Conservation (phyloP, 306 rosid species). For the Begonia loranthoides region DNA sequence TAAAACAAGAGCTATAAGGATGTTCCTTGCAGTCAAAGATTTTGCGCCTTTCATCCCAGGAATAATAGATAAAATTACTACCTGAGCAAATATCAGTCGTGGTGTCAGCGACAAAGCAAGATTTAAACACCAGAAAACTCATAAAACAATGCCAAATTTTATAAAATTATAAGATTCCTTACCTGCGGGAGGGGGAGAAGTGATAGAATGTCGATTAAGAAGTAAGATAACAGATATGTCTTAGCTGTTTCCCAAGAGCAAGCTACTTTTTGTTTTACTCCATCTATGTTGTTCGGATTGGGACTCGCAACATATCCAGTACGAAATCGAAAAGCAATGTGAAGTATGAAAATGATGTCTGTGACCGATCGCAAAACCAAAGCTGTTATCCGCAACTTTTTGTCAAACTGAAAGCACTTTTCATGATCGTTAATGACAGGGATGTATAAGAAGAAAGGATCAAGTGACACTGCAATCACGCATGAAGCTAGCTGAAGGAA, state of each 20-base stretch:
- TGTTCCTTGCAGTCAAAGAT: neutral
- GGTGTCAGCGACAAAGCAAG: neutral
- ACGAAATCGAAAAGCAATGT: neutral
- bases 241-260: neutral
- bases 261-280: neutral
- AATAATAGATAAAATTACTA: conserved; percentile 2
- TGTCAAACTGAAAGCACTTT: conserved; percentile 1
- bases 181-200: conserved; percentile 19
- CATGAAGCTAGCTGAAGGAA: neutral
- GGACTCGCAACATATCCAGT: neutral
- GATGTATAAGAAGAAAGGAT: conserved; percentile 6
- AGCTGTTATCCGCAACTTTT: neutral
- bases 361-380: neutral
- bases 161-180: neutral
- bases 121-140: neutral
- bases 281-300: neutral
- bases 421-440: neutral
- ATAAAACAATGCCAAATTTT: neutral
- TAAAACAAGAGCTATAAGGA: conserved; percentile 9
- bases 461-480: neutral
- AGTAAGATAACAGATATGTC: neutral
- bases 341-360: neutral
- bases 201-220: neutral
- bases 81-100: conserved; percentile 5
- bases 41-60: conserved; percentile 1